A percentile compares a stretch with the other conserved stretches of the same genome.
These are phyloP conservation scores for Diaporthe velutina DNA, from an alignment of 2,329 filamentous ascomycete species.

Conservation along the genomic window DNA sequence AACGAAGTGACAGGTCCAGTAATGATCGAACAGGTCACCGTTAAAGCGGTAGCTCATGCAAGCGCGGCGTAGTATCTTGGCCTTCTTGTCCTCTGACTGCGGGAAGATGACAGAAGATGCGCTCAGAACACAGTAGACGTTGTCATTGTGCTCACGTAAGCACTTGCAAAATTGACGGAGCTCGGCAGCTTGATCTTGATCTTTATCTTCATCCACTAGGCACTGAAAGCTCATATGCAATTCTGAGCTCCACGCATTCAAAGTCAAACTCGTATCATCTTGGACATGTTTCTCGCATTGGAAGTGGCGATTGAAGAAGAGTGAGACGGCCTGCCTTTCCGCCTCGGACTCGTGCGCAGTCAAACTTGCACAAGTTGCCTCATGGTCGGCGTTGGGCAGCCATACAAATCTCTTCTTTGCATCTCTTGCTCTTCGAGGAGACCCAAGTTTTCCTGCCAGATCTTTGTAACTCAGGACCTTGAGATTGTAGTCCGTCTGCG, in stretches of 20 bases:
- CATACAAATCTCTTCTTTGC: conserved; percentile 15
- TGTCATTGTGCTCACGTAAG: too few species aligned
- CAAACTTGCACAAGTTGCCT: rapidly evolving
- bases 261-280: neutral
- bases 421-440: neutral
- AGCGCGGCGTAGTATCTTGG: neutral
- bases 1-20: conserved; percentile 29
- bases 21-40: conserved; percentile 18
- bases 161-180: too few species aligned
- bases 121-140: too few species aligned
- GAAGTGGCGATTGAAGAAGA: conserved; percentile 11
- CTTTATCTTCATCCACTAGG: too few species aligned
- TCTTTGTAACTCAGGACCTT: neutral
- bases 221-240: neutral
- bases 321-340: neutral
- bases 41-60: neutral
- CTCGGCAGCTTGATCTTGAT: too few species aligned
- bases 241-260: conserved; percentile 16
- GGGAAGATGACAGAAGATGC: too few species aligned
- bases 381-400: neutral
- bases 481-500: neutral
- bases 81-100: too few species aligned
- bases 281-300: neutral
- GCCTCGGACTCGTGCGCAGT: neutral
- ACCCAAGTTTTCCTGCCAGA: neutral